These are phyloP conservation scores for Xylariaceae sp. DNA, from an alignment of 2,329 filamentous ascomycete genomes.

Conservation along the genomic window DNA sequence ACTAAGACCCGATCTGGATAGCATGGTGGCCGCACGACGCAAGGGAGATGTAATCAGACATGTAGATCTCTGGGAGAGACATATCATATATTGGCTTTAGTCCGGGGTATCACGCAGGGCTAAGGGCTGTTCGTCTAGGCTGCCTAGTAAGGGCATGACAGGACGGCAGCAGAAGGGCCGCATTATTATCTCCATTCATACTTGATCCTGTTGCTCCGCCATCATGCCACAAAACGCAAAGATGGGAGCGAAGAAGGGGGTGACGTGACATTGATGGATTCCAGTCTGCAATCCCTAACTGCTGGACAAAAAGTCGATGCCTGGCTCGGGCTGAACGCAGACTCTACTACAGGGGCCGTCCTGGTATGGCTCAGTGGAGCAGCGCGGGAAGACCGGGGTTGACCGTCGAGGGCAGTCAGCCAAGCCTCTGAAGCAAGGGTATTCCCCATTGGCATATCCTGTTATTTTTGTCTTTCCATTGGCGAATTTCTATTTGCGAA, in stretches of 20 bases:
- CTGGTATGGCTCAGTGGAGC: slow-evolving; percentile 25
- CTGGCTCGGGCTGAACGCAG: slow-evolving; percentile 25
- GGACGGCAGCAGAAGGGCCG: slow-evolving; percentile 28
- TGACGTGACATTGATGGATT: slow-evolving; percentile 37
- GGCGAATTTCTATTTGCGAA: slow-evolving; percentile 25
- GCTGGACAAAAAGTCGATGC: slow-evolving; percentile 22
- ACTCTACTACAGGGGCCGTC: slow-evolving; percentile 26
- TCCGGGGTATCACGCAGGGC: slow-evolving; percentile 33
- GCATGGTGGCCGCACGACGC: slow-evolving; percentile 44
- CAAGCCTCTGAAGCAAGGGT: slow-evolving; percentile 25
- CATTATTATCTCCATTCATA: slow-evolving; percentile 31
- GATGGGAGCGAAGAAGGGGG: slow-evolving; percentile 22
- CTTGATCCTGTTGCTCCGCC: slow-evolving; percentile 37
- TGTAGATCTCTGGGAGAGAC: slow-evolving; percentile 34
- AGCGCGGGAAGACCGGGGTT: slow-evolving; percentile 28
- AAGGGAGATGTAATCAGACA: slow-evolving; percentile 38
- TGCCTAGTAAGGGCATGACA: slow-evolving; percentile 21
- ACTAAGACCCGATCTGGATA: slow-evolving; percentile 50
- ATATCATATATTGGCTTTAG: slow-evolving; percentile 39
- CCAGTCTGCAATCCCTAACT: slow-evolving; percentile 10
- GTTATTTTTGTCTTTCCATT: slow-evolving; percentile 29
- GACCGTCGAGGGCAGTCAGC: slow-evolving; percentile 12
- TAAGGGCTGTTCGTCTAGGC: slow-evolving; percentile 29
- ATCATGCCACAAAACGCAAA: slow-evolving; percentile 10
- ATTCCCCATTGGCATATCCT: slow-evolving; percentile 16